Conservation (phyloP, 2,329 filamentous ascomycete species). For the Ophiostoma himal-ulmi region DNA sequence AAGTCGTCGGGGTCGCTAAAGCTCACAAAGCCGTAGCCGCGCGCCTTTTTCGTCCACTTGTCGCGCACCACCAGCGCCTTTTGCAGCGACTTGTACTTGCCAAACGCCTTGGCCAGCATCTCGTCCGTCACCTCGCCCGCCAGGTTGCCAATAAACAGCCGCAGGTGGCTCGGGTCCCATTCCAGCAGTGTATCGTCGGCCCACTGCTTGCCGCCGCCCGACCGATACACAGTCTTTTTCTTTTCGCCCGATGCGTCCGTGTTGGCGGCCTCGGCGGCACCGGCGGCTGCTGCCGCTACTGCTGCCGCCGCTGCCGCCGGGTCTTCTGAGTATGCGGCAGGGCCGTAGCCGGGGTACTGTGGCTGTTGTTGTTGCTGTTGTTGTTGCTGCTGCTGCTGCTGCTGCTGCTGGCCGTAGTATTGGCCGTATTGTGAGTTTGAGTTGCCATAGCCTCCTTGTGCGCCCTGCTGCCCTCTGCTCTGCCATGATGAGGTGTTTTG, state of each 20-base stretch:
- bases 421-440: slow-evolving; percentile 11
- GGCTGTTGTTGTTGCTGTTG: not conserved
- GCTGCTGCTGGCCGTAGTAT: slow-evolving; percentile 20
- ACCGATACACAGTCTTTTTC: slow-evolving; percentile 80
- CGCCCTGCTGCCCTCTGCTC: slow-evolving; percentile 31
- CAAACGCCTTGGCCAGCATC: slow-evolving; percentile 87
- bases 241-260: slow-evolving; percentile 46
- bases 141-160: slow-evolving; percentile 92
- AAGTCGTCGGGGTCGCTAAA: slow-evolving; percentile 95
- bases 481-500: slow-evolving; percentile 94
- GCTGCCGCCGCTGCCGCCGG: not conserved
- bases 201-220: slow-evolving; percentile 90
- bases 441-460: not conserved
- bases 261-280: slow-evolving; percentile 15
- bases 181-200: slow-evolving; percentile 81
- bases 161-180: slow-evolving; percentile 92
- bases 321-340: not conserved
- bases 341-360: slow-evolving; percentile 8
- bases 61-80: slow-evolving; percentile 92
- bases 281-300: not conserved
- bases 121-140: slow-evolving; percentile 97
- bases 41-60: slow-evolving; percentile 92
- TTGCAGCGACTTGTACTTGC: slow-evolving; percentile 78
- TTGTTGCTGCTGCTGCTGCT: not conserved
- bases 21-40: slow-evolving; percentile 93